phyloP scores from a whole-genome alignment of 306 rosid species.

The Leucaena leucocephala region DNA sequence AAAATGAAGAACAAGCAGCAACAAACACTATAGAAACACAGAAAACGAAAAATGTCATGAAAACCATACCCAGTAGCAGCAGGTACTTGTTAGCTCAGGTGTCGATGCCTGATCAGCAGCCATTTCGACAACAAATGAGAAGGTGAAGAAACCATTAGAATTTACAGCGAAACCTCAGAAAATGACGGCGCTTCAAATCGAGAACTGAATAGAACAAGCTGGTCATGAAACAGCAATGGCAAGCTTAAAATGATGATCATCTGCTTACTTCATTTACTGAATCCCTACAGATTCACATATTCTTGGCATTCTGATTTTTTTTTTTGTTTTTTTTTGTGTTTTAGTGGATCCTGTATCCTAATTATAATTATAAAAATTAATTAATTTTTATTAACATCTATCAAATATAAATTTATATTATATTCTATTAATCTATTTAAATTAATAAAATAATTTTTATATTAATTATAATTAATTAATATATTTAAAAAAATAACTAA shows the following conservation, averaged over 20 bases:
- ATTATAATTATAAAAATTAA: too few species aligned
- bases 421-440: too few species aligned
- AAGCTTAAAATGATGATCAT: not conserved
- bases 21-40: not conserved
- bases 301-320: not conserved
- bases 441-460: too few species aligned
- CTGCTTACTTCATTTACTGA: not conserved
- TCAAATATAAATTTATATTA: too few species aligned
- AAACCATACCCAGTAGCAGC: slow-evolving; percentile 54
- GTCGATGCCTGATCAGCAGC: slow-evolving; percentile 39
- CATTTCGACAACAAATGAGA: slow-evolving; percentile 32
- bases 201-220: not conserved
- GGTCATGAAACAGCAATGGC: not conserved
- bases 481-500: too few species aligned
- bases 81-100: slow-evolving; percentile 27
- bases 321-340: too few species aligned
- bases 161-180: not conserved
- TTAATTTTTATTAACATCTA: too few species aligned
- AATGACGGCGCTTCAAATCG: not conserved
- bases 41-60: not conserved
- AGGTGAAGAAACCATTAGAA: not conserved
- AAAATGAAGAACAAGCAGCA: not conserved
- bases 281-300: not conserved
- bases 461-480: too few species aligned
- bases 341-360: too few species aligned